Percentiles rank a stretch among this genome's conserved stretches.
phyloP scores from a whole-genome alignment of 345 rosid genomes.

The Ailanthus altissimus region DNA sequence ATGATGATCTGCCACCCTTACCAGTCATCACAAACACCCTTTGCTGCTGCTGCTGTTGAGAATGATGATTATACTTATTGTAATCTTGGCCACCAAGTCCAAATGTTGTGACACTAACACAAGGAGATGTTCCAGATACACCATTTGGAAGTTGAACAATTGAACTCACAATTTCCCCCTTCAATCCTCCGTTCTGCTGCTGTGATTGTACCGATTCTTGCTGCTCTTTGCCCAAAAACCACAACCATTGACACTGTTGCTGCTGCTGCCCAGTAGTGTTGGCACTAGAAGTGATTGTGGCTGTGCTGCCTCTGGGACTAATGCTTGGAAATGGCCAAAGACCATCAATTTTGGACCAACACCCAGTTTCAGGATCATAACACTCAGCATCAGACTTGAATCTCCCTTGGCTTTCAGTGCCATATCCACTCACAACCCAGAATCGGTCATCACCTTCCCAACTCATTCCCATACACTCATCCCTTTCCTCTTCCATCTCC shows the following conservation, averaged over 20 bases:
- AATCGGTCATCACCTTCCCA: conserved; percentile 40
- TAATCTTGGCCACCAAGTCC: background rate
- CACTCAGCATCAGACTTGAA: conserved; percentile 50
- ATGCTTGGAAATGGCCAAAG: conserved; percentile 41
- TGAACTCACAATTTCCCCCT: conserved; percentile 28
- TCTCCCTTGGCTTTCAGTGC: conserved; percentile 49
- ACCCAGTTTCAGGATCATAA: conserved; percentile 35
- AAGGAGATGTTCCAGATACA: conserved; percentile 29
- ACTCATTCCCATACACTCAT: conserved; percentile 53
- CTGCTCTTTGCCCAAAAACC: conserved; percentile 31
- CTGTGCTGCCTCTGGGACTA: conserved; percentile 41
- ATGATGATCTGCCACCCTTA: conserved; percentile 22
- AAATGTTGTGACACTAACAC: conserved; percentile 27
- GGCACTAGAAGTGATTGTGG: background rate
- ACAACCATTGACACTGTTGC: conserved; percentile 28
- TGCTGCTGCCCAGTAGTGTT: too few species aligned
- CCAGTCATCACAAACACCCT: conserved; percentile 31
- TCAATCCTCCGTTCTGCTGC: conserved; percentile 9
- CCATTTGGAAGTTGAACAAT: conserved; percentile 30
- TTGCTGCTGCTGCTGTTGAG: background rate
- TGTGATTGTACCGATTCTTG: conserved; percentile 8
- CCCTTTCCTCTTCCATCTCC: conserved; percentile 53
- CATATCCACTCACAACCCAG: conserved; percentile 59
- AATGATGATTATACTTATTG: background rate
- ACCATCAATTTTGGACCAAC: conserved; percentile 38